Evolutionary conservation across 495 filamentous ascomycete species (phyloP), one percentile per base, ranked within the genome.

Genomic region (Neurospora sp.): DNA sequence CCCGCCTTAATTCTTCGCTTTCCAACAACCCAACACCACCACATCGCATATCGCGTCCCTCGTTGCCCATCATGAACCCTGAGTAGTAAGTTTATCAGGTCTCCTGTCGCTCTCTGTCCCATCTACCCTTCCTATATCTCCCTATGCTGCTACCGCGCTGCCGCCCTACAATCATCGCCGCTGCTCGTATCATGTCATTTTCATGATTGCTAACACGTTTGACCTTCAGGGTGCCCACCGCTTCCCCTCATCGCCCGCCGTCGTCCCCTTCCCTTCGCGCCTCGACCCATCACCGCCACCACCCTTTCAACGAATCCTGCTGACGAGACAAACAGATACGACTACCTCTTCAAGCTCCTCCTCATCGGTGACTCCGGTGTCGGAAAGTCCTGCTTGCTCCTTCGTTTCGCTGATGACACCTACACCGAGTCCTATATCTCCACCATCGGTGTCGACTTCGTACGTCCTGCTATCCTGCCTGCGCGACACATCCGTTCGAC

Each of bases 391-490:
- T 98, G 96, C 84, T 83, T 98, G 85, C 88, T 99, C 73, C 87
- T 99, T 77, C 94, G 96, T 83, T 99, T 99, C 78, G 96, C 96
- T 77, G 96, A 99, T 83, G 96, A 99, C 81, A 98, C 96, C 80
- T 99, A 98, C 86, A 99, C 96, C n/a, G 96, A 98, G 85, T 96
- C 93, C 82, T 99, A 98, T 84, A 98, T 99, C 85, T 98, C 96
- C 72, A 99, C 96, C 73, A 99, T 99, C 84, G 96, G 96, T 80
- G 96, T 99, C 74, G 96, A 99, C 83, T 99, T 99, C 80, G 95
- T 98, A 91, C 75, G 94, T 83, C 18, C 14, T 0, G 3, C 27
- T 65, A 65, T 61, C 14, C 53, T 8, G 27, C 12, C 27, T 69
- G 40, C 20, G 69, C 68, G 53, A 16, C 38, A 14, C 45, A 53